These are phyloP conservation scores for Saccharomyces hybrid DNA, from an alignment of 1,139 yeast species.

Conservation along the genomic window DNA sequence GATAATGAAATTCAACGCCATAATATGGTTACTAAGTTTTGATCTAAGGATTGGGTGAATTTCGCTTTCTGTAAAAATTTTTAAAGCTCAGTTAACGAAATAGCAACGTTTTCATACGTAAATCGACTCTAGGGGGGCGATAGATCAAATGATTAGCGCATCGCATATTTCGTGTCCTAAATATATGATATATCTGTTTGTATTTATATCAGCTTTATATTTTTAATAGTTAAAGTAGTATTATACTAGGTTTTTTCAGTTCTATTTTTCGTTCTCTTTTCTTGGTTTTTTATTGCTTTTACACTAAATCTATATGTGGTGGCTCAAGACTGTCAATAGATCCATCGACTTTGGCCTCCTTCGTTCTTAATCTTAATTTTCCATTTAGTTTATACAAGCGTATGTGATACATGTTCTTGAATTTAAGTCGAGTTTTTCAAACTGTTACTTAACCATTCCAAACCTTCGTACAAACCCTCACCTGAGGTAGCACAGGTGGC, in stretches of 20 bases:
- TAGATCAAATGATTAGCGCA: not conserved
- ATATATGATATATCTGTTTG: not conserved
- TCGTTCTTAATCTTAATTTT: not conserved
- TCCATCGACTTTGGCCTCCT: not conserved
- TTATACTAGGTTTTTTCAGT: not conserved
- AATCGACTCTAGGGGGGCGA: not conserved
- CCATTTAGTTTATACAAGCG: not conserved
- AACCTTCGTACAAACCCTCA: slow-evolving; percentile 84
- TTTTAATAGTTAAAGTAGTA: not conserved
- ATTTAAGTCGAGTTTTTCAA: slow-evolving; percentile 49
- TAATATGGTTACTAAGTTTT: not conserved
- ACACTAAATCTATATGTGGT: not conserved
- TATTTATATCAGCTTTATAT: not conserved
- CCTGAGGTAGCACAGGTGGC: slow-evolving; percentile 88
- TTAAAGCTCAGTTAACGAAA: not conserved
- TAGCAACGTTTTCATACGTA: not conserved
- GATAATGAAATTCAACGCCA: not conserved
- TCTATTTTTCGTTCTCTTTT: not conserved
- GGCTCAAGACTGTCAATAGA: not conserved
- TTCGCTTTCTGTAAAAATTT: not conserved
- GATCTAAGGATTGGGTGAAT: not conserved
- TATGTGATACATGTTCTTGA: not conserved
- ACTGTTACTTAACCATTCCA: slow-evolving; percentile 84
- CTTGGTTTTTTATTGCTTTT: not conserved
- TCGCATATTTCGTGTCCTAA: not conserved